Base-by-base conservation (phyloP, 2,329 filamentous ascomycete genomes). In the Fusarium nisikadoi region DNA sequence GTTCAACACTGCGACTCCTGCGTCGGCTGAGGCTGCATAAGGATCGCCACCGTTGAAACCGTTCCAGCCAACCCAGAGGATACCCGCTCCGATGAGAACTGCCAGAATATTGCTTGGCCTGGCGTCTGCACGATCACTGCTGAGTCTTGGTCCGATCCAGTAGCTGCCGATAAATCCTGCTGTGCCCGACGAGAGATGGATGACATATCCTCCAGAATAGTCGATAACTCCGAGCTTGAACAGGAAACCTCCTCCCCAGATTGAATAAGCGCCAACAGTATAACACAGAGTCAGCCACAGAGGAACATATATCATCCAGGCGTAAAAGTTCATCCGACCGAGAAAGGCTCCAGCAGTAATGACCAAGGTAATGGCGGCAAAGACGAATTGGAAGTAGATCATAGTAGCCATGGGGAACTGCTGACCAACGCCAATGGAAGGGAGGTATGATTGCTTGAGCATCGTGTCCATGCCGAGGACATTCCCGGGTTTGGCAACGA, bases 131-230 rank as follows among this genome's bases (percentile, higher is more conserved):
- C 54, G 54, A 11, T 57, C 54, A 8, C 41, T 35, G 20, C 31
- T 35, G 17, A 57, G 54, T 13, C 54, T 41, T 29, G 54, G 54
- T 8, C 54, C 54, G 11, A 57, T 57, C 54, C 54, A 57, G 23
- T 47, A 57, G 5, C 54, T 57, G 11, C 54, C 54, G 3, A 57
- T 57, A 4, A 57, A 57, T 23, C 54, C 54, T n/a, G 54, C 54
- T 19, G 54, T 57, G 1, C 54, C 54, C 1, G 54, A 57, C 13
- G 54, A 57, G n/a, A 57, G 54, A 35, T 57, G 54, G 4, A 57
- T 57, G 23, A 57, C 54, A 8, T 57, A 57, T 47, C 54, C 54
- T 20, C 54, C 54, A 19, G 54, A 57, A 13, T 57, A 57, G 19
- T 57, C 54, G 5, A 57, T 57, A 8, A 57, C 54, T 1, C 54